Evolutionary conservation across 2,329 filamentous ascomycete genomes (phyloP).

Genomic region (Aspergillus luchuensis): DNA sequence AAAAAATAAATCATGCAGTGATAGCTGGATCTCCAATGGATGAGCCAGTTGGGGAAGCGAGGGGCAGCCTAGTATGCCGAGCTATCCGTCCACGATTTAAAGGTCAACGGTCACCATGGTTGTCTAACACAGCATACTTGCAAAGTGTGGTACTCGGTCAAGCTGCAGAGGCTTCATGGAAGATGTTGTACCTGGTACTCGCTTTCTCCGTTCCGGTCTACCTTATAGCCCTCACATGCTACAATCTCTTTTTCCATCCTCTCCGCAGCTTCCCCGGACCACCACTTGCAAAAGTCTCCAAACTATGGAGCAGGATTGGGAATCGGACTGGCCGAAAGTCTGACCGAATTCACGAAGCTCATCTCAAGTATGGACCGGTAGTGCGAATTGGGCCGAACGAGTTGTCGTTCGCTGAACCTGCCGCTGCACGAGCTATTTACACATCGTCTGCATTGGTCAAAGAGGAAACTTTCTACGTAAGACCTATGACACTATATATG

Average conservation of each 20-base stretch:
- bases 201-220: not conserved
- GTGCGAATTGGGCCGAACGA: not conserved
- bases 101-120: not conserved
- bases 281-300: not conserved
- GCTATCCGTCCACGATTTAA: not conserved
- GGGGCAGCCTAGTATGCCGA: not conserved
- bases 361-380: not conserved
- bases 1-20: no score
- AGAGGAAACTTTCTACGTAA: not conserved
- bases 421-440: not conserved
- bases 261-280: not conserved
- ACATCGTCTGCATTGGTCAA: not conserved
- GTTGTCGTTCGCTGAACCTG: not conserved
- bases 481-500: not conserved
- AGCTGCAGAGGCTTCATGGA: not conserved
- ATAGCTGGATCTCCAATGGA: no score
- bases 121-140: not conserved
- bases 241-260: constrained; percentile 1
- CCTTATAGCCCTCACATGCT: not conserved
- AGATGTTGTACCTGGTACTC: not conserved
- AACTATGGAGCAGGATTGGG: not conserved
- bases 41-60: not conserved
- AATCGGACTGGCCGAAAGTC: constrained; percentile 1
- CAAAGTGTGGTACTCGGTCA: no score
- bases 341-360: not conserved